Conservation (phyloP, 192 early-diverging fungal genomes). For the Geranomyces michiganensis region DNA sequence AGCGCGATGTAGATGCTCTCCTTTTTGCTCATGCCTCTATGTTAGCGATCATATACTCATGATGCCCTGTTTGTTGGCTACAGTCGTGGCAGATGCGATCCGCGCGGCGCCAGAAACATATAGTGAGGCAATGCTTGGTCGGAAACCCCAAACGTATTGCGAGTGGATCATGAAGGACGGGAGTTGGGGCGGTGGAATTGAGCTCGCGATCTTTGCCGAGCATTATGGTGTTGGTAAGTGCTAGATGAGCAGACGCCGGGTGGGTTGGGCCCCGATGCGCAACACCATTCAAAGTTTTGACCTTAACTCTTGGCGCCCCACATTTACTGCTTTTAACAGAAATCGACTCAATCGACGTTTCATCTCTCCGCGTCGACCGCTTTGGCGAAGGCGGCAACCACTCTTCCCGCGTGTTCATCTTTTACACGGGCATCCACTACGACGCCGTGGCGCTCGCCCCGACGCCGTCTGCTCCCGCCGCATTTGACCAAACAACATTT, state of each 20-base stretch:
- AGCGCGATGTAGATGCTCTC: neutral
- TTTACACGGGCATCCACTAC: slow-evolving; percentile 69
- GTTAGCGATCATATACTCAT: neutral
- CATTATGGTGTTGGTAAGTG: slow-evolving; percentile 51
- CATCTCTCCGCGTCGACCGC: slow-evolving; percentile 66
- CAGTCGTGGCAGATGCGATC: slow-evolving; percentile 40
- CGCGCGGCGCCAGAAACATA: slow-evolving; percentile 55
- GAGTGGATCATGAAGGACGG: slow-evolving; percentile 66
- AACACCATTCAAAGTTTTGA: neutral
- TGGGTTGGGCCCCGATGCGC: neutral
- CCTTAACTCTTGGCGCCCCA: neutral
- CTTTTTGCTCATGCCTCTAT: neutral
- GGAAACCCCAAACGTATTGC: slow-evolving; percentile 56
- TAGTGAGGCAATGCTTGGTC: slow-evolving; percentile 66
- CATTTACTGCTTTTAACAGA: slow-evolving; percentile 40
- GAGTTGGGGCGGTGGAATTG: slow-evolving; percentile 87
- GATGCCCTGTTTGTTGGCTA: neutral
- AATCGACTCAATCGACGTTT: slow-evolving; percentile 77
- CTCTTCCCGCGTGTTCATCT: slow-evolving; percentile 50
- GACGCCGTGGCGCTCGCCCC: slow-evolving; percentile 77
- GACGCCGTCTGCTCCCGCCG: slow-evolving; percentile 46
- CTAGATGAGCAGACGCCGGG: no score
- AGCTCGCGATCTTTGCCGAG: slow-evolving; percentile 74
- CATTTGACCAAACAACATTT: slow-evolving; percentile 78
- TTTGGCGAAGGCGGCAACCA: slow-evolving; percentile 68